Conservation (phyloP, 352 stramenopile genomes). For the Elongisporangium prolatum region DNA sequence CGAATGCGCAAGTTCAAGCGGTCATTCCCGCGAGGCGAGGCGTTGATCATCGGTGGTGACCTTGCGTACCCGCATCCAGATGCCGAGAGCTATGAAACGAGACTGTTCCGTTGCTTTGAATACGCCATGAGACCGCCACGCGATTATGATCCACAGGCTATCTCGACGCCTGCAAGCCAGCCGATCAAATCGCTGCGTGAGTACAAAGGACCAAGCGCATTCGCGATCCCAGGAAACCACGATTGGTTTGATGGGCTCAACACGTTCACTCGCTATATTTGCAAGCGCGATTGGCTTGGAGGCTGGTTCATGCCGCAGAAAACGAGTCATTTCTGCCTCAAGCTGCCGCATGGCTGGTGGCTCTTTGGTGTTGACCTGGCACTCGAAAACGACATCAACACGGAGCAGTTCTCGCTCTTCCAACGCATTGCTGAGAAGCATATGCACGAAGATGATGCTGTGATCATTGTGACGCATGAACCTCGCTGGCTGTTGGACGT, state of each 20-base stretch:
- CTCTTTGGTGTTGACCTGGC: constrained; percentile 89
- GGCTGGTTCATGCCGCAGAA: constrained; percentile 91
- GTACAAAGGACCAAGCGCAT: constrained; percentile 70
- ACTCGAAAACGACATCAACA: constrained; percentile 91
- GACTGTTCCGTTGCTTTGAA: constrained; percentile 91
- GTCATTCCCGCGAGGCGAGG: constrained; percentile 79
- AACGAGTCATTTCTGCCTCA: constrained; percentile 90
- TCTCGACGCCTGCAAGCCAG: constrained; percentile 81
- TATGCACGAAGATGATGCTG: constrained; percentile 75
- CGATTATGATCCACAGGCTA: constrained; percentile 82
- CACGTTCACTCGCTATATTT: constrained; percentile 90
- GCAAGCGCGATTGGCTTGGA: constrained; percentile 89
- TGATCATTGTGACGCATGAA: constrained; percentile 91
- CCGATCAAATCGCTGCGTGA: constrained; percentile 46
- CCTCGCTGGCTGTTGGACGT: constrained; percentile 89
- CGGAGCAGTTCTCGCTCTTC: constrained; percentile 92
- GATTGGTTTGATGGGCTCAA: constrained; percentile 94
- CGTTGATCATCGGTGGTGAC: constrained; percentile 90
- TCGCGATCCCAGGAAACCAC: constrained; percentile 89
- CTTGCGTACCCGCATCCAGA: constrained; percentile 91
- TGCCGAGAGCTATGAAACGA: constrained; percentile 84
- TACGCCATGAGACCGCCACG: constrained; percentile 90
- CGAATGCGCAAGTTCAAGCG: constrained; percentile 37
- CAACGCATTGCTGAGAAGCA: constrained; percentile 70
- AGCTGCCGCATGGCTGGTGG: constrained; percentile 91